These are phyloP conservation scores for Yarrowia porcina DNA, from an alignment of 805 yeast species.

Conservation along the genomic window DNA sequence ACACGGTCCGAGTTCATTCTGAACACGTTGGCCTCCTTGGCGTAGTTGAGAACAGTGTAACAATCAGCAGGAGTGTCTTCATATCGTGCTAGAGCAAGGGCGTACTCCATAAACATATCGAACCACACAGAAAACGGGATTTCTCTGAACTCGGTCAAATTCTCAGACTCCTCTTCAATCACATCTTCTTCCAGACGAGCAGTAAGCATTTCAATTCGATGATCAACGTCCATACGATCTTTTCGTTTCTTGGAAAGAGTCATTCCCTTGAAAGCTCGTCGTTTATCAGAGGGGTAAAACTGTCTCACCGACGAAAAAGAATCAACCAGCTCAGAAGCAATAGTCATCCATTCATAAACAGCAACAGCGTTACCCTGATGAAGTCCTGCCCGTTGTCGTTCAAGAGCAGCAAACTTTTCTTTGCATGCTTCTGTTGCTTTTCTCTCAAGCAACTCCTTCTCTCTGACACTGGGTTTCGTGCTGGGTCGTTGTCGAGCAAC, in stretches of 20 bases:
- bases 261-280: constrained; percentile 62
- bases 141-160: constrained; percentile 59
- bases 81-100: constrained; percentile 61
- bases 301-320: constrained; percentile 72
- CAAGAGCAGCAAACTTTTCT: constrained; percentile 54
- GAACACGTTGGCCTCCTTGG: constrained; percentile 76
- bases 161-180: constrained; percentile 38
- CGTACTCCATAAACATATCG: constrained; percentile 72
- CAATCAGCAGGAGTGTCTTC: constrained; percentile 59
- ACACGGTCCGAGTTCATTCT: constrained; percentile 59
- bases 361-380: constrained; percentile 57
- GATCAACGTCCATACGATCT: constrained; percentile 55
- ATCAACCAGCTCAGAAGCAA: constrained; percentile 79
- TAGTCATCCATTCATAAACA: constrained; percentile 73
- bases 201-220: constrained; percentile 39
- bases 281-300: constrained; percentile 75
- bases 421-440: constrained; percentile 56
- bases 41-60: constrained; percentile 64
- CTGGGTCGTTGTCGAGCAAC: constrained; percentile 15
- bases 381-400: constrained; percentile 50
- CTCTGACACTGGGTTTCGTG: constrained; percentile 39
- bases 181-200: constrained; percentile 32
- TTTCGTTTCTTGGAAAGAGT: constrained; percentile 55
- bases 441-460: constrained; percentile 54
- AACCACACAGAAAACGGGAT: constrained; percentile 80